Conservation (phyloP, 768 basidiomycete species). For the Lyophyllum semitale region DNA sequence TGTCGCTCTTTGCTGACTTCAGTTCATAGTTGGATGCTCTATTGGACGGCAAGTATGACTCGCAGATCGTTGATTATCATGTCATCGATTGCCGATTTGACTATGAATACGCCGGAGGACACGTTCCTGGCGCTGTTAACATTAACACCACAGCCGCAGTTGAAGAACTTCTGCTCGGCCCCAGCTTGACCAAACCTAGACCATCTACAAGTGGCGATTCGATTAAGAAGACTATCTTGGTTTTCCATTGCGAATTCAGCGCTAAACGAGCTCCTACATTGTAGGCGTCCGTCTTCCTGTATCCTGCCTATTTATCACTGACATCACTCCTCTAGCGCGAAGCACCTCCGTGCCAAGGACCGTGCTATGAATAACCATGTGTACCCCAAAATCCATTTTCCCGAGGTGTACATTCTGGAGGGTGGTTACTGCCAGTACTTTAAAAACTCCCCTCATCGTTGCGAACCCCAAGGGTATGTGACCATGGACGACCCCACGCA, state of each 20-base stretch:
- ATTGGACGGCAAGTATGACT: slow-evolving; percentile 71
- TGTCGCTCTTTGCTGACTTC: slow-evolving; percentile 11
- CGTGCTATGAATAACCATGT: slow-evolving; percentile 83
- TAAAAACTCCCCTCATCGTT: slow-evolving; percentile 65
- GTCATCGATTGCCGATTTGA: slow-evolving; percentile 97
- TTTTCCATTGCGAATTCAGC: slow-evolving; percentile 99
- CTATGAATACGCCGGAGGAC: slow-evolving; percentile 94
- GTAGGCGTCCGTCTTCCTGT: slow-evolving; percentile 47
- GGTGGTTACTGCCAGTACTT: slow-evolving; percentile 94
- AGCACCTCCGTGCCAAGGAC: slow-evolving; percentile 89
- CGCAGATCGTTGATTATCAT: slow-evolving; percentile 66
- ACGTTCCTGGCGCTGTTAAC: slow-evolving; percentile 90
- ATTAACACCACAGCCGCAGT: slow-evolving; percentile 80
- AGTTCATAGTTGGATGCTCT: slow-evolving; percentile 68
- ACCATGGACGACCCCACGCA: slow-evolving; percentile 94
- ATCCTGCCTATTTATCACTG: neutral
- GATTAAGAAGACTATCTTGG: slow-evolving; percentile 76
- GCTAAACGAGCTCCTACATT: slow-evolving; percentile 95
- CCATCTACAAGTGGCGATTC: slow-evolving; percentile 76
- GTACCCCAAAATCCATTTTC: slow-evolving; percentile 93
- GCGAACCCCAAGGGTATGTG: slow-evolving; percentile 82
- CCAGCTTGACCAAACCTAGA: slow-evolving; percentile 52
- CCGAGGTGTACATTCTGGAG: slow-evolving; percentile 95
- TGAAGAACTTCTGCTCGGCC: slow-evolving; percentile 78
- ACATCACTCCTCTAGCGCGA: slow-evolving; percentile 60